Conservation (phyloP, 345 rosid species). For the Citrus sinensis region DNA sequence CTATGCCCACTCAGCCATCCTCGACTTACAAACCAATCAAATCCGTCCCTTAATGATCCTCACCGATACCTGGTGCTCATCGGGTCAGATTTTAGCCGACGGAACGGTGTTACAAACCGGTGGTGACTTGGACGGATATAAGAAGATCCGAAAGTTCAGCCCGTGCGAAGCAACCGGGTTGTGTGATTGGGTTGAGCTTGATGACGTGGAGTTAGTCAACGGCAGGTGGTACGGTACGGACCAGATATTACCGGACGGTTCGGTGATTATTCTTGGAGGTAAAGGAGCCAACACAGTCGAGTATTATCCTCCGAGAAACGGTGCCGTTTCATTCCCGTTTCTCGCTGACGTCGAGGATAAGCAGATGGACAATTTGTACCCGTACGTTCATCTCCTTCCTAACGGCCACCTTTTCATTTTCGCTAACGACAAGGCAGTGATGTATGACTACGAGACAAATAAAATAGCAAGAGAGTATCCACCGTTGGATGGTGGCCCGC, state of each 20-base stretch:
- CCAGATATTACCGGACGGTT: slow-evolving; percentile 73
- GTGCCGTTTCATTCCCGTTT: slow-evolving; percentile 64
- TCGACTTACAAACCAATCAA: slow-evolving; percentile 45
- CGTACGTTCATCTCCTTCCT: slow-evolving; percentile 88
- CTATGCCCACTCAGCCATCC: slow-evolving; percentile 65
- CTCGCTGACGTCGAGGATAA: slow-evolving; percentile 61
- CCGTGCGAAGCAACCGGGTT: slow-evolving; percentile 40
- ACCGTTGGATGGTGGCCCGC: slow-evolving; percentile 68
- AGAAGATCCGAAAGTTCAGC: slow-evolving; percentile 51
- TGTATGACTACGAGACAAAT: slow-evolving; percentile 53
- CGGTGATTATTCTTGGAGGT: slow-evolving; percentile 69
- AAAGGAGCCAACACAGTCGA: slow-evolving; percentile 59
- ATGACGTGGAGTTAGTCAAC: slow-evolving; percentile 34
- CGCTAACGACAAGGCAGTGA: slow-evolving; percentile 69
- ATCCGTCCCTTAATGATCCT: slow-evolving; percentile 60
- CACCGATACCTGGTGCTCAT: slow-evolving; percentile 81
- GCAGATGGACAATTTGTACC: slow-evolving; percentile 90
- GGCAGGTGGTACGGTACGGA: slow-evolving; percentile 73
- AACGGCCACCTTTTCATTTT: slow-evolving; percentile 75
- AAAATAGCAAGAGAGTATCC: slow-evolving; percentile 55
- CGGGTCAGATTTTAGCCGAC: slow-evolving; percentile 69
- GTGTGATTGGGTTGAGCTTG: slow-evolving; percentile 73
- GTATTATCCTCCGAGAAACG: slow-evolving; percentile 56
- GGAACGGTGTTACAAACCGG: slow-evolving; percentile 78
- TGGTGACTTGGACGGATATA: slow-evolving; percentile 54